Percentiles rank a stretch among this genome's conserved stretches.
These are phyloP conservation scores for Penicillium dipodomyicola DNA, from an alignment of 495 filamentous ascomycete genomes.

Conservation along the genomic window DNA sequence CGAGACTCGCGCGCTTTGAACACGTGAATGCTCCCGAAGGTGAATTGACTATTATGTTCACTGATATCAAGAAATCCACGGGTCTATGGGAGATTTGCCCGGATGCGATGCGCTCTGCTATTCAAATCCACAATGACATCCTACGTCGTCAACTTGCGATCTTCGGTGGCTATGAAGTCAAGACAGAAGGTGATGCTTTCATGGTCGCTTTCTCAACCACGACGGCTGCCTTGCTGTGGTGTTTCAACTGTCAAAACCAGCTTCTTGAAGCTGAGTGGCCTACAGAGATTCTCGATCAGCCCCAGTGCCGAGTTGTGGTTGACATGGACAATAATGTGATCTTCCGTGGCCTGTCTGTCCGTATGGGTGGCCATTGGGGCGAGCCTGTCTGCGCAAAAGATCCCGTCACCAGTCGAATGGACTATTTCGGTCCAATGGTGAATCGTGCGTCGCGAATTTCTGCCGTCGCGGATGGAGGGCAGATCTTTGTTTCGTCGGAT, in stretches of 20 bases:
- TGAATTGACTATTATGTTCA: slow-evolving; percentile 91
- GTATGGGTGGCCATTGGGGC: slow-evolving; percentile 97
- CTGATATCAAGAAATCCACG: slow-evolving; percentile 98
- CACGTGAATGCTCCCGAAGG: slow-evolving; percentile 89
- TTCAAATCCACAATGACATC: slow-evolving; percentile 92
- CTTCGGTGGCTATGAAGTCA: slow-evolving; percentile 97
- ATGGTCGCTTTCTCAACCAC: slow-evolving; percentile 98
- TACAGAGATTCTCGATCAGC: slow-evolving; percentile 81
- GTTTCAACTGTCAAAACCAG: slow-evolving; percentile 85
- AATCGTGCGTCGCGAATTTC: slow-evolving; percentile 94
- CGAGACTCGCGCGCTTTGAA: slow-evolving; percentile 77
- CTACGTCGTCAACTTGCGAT: slow-evolving; percentile 90
- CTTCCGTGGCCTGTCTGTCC: slow-evolving; percentile 87
- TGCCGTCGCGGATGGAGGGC: slow-evolving; percentile 91
- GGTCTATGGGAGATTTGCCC: slow-evolving; percentile 95
- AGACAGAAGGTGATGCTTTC: slow-evolving; percentile 99
- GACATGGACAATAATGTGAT: slow-evolving; percentile 88
- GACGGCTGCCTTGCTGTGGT: slow-evolving; percentile 91
- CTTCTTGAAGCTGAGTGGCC: slow-evolving; percentile 91
- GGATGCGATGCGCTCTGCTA: slow-evolving; percentile 89
- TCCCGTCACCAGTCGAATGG: slow-evolving; percentile 95
- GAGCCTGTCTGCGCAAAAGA: slow-evolving; percentile 91
- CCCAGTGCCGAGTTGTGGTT: slow-evolving; percentile 73
- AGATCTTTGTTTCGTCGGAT: slow-evolving; percentile 94
- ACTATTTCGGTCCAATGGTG: slow-evolving; percentile 99